These are phyloP conservation scores for Gastrolobium villosum DNA, from an alignment of 306 rosid genomes.

Conservation along the genomic window DNA sequence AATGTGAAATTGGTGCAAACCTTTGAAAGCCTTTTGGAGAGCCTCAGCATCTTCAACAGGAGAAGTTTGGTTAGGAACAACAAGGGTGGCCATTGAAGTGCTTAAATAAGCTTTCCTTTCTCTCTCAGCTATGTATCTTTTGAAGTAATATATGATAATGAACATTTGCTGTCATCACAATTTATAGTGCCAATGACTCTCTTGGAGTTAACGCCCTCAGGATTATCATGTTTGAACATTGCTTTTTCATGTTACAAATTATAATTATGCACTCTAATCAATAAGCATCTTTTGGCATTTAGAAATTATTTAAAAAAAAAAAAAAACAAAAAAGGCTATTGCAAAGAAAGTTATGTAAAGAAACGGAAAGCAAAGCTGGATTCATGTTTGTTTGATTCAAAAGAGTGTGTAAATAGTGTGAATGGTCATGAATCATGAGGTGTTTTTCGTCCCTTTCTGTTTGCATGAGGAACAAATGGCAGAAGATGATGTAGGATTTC, in stretches of 20 bases:
- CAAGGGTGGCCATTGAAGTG: constrained; percentile 63
- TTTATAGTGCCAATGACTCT: constrained; percentile 37
- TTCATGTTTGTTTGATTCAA: background rate
- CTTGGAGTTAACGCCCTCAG: constrained; percentile 56
- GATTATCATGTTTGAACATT: constrained; percentile 22
- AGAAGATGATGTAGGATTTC: constrained; percentile 7
- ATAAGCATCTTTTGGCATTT: constrained; percentile 15
- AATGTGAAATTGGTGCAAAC: constrained; percentile 38
- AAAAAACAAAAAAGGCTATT: background rate
- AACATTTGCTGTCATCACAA: background rate
- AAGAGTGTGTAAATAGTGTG: constrained; percentile 24
- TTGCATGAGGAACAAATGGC: constrained; percentile 57
- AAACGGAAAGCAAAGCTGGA: constrained; percentile 25
- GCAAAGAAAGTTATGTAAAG: background rate
- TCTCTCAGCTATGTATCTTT: background rate
- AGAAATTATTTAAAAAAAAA: background rate
- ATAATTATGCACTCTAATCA: background rate
- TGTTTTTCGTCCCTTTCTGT: constrained; percentile 39
- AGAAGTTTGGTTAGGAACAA: constrained; percentile 52
- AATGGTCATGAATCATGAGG: background rate
- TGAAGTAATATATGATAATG: background rate
- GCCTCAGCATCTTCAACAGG: constrained; percentile 73
- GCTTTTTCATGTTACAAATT: constrained; percentile 29
- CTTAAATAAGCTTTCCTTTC: constrained; percentile 3
- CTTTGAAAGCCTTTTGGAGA: constrained; percentile 70